phyloP scores from a whole-genome alignment of 1,139 yeast species.

The Suhomyces wounanorum region DNA sequence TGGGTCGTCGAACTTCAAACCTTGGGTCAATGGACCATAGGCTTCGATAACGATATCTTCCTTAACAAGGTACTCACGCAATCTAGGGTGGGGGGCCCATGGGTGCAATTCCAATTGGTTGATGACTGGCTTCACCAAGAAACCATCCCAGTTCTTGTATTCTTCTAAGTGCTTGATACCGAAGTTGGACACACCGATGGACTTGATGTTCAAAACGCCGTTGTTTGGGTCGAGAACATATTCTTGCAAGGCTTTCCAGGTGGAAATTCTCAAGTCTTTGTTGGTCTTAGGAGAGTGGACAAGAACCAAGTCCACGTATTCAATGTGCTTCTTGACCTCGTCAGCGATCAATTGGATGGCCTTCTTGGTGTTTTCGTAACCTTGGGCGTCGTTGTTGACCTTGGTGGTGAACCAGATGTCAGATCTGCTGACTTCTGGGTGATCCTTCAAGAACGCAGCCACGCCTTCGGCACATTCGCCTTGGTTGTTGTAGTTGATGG shows the following conservation, averaged over 20 bases:
- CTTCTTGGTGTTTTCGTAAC: conserved; percentile 25
- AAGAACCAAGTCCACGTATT: conserved; percentile 48
- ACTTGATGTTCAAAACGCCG: conserved; percentile 29
- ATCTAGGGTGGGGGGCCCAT: conserved; percentile 43
- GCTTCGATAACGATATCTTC: conserved; percentile 60
- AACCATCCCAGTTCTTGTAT: conserved; percentile 37
- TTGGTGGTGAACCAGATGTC: conserved; percentile 42
- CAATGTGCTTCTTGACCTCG: conserved; percentile 38
- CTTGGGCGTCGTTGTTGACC: conserved; percentile 22
- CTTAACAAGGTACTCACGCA: conserved; percentile 38
- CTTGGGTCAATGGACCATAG: conserved; percentile 69
- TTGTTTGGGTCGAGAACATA: conserved; percentile 30
- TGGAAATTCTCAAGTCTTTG: conserved; percentile 35
- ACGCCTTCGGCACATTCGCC: conserved; percentile 32
- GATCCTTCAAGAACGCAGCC: conserved; percentile 44
- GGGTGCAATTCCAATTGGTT: conserved; percentile 52
- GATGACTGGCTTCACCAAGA: conserved; percentile 39
- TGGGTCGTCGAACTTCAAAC: conserved; percentile 55
- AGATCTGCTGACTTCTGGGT: conserved; percentile 32
- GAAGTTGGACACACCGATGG: conserved; percentile 49
- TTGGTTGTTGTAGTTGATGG: conserved; percentile 32
- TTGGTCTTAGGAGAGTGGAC: conserved; percentile 38
- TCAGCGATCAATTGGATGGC: conserved; percentile 20
- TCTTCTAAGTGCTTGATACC: conserved; percentile 40
- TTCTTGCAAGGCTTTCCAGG: conserved; percentile 47